These are phyloP conservation scores for Phytophthora pini DNA, from an alignment of 352 stramenopile species.

Conservation along the genomic window DNA sequence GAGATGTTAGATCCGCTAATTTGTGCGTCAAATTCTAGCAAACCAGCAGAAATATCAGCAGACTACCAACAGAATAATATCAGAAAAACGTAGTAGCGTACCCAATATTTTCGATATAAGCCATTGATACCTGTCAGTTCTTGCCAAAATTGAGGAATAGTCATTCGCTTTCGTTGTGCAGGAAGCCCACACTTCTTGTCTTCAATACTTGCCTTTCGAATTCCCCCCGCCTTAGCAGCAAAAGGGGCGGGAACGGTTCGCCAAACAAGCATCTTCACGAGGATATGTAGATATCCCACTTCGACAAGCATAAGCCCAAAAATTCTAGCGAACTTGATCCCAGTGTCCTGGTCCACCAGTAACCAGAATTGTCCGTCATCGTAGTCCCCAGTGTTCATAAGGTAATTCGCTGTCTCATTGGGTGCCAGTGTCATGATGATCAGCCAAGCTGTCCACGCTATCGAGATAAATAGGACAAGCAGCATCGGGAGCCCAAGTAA, in stretches of 20 bases:
- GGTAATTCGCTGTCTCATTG: slow-evolving; percentile 44
- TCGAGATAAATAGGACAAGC: slow-evolving; percentile 23
- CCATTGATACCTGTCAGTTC: slow-evolving; percentile 41
- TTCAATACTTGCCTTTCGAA: slow-evolving; percentile 20
- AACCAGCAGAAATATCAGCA: slow-evolving; percentile 7
- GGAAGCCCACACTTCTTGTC: neutral
- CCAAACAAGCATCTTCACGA: slow-evolving; percentile 42
- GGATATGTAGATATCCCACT: slow-evolving; percentile 30
- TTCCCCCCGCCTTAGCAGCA: neutral
- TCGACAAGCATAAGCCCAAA: slow-evolving; percentile 32
- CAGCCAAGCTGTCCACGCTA: slow-evolving; percentile 45
- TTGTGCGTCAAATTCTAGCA: slow-evolving; percentile 49
- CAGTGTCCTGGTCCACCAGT: slow-evolving; percentile 24
- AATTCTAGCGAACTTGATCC: slow-evolving; percentile 22
- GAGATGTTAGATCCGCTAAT: slow-evolving; percentile 31
- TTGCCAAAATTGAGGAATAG: slow-evolving; percentile 16
- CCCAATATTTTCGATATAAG: slow-evolving; percentile 52
- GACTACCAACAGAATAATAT: neutral
- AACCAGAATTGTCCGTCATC: slow-evolving; percentile 61
- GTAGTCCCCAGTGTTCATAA: slow-evolving; percentile 59
- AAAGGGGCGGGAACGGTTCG: slow-evolving; percentile 11
- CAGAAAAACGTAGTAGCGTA: slow-evolving; percentile 13
- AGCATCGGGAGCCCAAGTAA: slow-evolving; percentile 35
- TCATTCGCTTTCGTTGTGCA: neutral
- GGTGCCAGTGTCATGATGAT: slow-evolving; percentile 47